Conservation (phyloP, 768 basidiomycete species). For the Lactifluus volemus region DNA sequence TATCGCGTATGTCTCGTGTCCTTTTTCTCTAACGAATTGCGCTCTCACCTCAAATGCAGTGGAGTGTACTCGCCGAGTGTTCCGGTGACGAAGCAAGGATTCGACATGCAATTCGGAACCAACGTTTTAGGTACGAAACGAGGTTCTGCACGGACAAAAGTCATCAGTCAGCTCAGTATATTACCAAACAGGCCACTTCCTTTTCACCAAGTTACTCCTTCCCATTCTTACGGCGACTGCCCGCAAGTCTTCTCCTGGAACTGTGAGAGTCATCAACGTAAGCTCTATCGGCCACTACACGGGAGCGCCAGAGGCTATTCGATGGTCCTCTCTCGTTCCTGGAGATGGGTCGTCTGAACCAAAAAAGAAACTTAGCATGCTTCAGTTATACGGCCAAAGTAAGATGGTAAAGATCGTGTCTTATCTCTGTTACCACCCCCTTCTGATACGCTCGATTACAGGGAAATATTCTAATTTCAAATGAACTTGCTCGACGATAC, state of each 20-base stretch:
- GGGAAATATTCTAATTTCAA: conserved; percentile 38
- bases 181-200: not conserved
- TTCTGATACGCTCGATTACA: conserved; percentile 12
- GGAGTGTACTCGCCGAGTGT: not conserved
- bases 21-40: not conserved
- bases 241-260: conserved; percentile 20
- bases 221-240: conserved; percentile 20
- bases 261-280: conserved; percentile 24
- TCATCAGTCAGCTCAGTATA: not conserved
- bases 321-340: not conserved
- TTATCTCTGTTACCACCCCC: not conserved
- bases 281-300: conserved; percentile 22
- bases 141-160: no score
- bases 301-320: conserved; percentile 21
- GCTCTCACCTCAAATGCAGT: not conserved
- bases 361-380: not conserved
- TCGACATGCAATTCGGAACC: not conserved
- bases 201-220: conserved; percentile 1
- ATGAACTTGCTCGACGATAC: conserved; percentile 36
- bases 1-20: not conserved
- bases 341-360: not conserved
- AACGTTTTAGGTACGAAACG: conserved; percentile 1
- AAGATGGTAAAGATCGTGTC: conserved; percentile 6
- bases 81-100: not conserved
- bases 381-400: conserved; percentile 14